Evolutionary conservation across 2,329 filamentous ascomycete species (phyloP), one percentile per base, ranked within the genome.

Genomic region (Talaromyces pinophilus): DNA sequence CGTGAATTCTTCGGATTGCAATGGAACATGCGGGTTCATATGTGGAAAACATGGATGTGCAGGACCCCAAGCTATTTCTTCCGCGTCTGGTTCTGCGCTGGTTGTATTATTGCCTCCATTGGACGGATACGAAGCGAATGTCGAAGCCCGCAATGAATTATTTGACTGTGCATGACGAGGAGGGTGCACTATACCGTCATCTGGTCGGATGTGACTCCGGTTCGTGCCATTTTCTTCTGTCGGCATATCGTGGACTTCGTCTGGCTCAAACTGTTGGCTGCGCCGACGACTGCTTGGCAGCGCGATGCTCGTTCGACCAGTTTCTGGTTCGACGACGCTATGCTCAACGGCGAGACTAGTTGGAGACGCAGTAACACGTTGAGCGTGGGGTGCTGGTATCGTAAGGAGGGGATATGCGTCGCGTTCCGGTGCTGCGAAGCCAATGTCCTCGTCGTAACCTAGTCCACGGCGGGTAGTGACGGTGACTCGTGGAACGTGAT

Each of bases 31-130:
- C 0, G 93, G 91, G 74, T 98, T 98, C 46, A 92, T 82, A 75
- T 98, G 95, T 59, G 95, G 95, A 75, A 90, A 98, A 78, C 95
- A 99, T 4, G 95, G 94, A 76, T 99, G 95, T 48, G 90, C 88
- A 15, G 93, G 93, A 0, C 95, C 94, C 95, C 95, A 99, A 78
- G 92, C 88, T 62, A 92, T 88, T 69, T 91, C 90, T 63, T 88
- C 84, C 33, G 88, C 88, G 25, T 88, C 86, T 15, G 74, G 78
- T 59, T 67, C 89, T 86, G 38, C 83, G 10, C 67, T 67, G 13
- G 71, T 76, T 15, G 44, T 35, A 62, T 67, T 69, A 44, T 72
- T 71, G 33, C 72, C 75, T 8, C 76, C 75, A 38, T 78, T 76
- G 13, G 78, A 79, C 1, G 78, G 77, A n/a, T 78, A 68, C 0